Conservation (phyloP, 768 basidiomycete genomes). For the Ramaria sp. region DNA sequence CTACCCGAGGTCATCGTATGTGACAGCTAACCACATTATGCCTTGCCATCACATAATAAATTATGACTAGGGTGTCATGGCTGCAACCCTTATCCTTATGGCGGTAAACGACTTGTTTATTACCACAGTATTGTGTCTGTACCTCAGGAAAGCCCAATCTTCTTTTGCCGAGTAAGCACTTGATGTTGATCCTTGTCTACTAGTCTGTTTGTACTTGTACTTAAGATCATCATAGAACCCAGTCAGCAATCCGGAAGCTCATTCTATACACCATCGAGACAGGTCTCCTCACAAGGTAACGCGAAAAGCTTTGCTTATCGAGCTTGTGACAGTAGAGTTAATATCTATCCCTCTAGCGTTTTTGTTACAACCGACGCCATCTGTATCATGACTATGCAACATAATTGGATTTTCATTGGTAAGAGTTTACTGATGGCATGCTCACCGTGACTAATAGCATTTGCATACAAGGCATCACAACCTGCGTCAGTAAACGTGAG, state of each 20-base stretch:
- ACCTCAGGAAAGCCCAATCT: not conserved
- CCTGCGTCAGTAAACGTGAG: slow-evolving; percentile 6
- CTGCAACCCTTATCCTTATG: slow-evolving; percentile 4
- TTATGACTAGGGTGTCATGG: slow-evolving; percentile 1
- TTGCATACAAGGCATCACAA: not conserved
- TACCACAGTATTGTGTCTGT: slow-evolving; percentile 2
- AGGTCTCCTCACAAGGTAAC: slow-evolving; percentile 6
- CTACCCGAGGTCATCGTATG: slow-evolving; percentile 1
- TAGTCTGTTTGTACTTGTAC: not conserved
- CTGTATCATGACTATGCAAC: slow-evolving; percentile 6
- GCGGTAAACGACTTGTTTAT: slow-evolving; percentile 6
- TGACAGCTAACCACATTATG: not conserved
- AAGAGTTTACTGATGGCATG: not conserved
- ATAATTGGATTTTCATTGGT: slow-evolving; percentile 9
- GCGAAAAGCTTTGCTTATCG: not conserved
- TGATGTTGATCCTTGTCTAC: not conserved
- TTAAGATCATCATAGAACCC: not conserved
- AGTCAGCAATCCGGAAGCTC: slow-evolving; percentile 2
- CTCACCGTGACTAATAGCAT: not conserved
- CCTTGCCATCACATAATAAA: not conserved
- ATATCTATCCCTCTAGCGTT: not conserved
- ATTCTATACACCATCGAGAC: slow-evolving; percentile 7
- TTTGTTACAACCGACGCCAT: slow-evolving; percentile 6
- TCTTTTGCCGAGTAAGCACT: not conserved
- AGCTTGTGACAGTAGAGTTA: too few species aligned